Percentiles rank a stretch among this genome's conserved stretches.
Conservation (phyloP, 2,329 filamentous ascomycete genomes). For the Tolypocladium tundrense region DNA sequence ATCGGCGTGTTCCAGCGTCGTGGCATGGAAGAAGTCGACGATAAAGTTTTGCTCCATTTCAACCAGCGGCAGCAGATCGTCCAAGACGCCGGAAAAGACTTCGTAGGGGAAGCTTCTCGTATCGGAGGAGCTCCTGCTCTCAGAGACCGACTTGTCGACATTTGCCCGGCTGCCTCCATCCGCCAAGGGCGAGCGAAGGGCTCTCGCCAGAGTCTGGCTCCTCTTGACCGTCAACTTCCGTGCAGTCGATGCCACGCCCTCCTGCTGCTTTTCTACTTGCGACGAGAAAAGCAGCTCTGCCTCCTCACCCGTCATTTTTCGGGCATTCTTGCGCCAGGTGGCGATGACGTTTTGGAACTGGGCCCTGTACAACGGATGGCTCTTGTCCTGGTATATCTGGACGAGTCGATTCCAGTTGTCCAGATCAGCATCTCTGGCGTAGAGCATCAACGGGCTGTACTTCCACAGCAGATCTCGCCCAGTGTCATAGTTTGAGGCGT, state of each 20-base stretch:
- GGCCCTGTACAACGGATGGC: slow-evolving; percentile 65
- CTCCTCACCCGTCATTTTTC: slow-evolving; percentile 68
- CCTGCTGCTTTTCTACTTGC: slow-evolving; percentile 74
- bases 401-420: slow-evolving; percentile 74
- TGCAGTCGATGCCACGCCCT: slow-evolving; percentile 64
- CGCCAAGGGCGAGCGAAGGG: slow-evolving; percentile 56
- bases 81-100: slow-evolving; percentile 67
- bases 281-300: slow-evolving; percentile 79
- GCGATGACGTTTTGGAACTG: slow-evolving; percentile 71
- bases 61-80: slow-evolving; percentile 73
- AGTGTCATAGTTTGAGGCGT: slow-evolving; percentile 58
- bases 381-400: slow-evolving; percentile 69
- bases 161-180: slow-evolving; percentile 43
- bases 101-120: slow-evolving; percentile 67
- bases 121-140: slow-evolving; percentile 53
- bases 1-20: slow-evolving; percentile 70
- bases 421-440: slow-evolving; percentile 74
- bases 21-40: slow-evolving; percentile 92
- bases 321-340: slow-evolving; percentile 70
- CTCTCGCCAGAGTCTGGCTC: slow-evolving; percentile 75
- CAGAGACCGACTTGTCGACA: slow-evolving; percentile 47
- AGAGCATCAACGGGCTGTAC: slow-evolving; percentile 79
- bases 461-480: slow-evolving; percentile 72
- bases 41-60: slow-evolving; percentile 95
- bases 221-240: slow-evolving; percentile 90